Percentiles rank a stretch among this genome's conserved stretches.
Conservation (phyloP, 1,284 basidiomycete genomes). For the Ustanciosporium gigantosporum region DNA sequence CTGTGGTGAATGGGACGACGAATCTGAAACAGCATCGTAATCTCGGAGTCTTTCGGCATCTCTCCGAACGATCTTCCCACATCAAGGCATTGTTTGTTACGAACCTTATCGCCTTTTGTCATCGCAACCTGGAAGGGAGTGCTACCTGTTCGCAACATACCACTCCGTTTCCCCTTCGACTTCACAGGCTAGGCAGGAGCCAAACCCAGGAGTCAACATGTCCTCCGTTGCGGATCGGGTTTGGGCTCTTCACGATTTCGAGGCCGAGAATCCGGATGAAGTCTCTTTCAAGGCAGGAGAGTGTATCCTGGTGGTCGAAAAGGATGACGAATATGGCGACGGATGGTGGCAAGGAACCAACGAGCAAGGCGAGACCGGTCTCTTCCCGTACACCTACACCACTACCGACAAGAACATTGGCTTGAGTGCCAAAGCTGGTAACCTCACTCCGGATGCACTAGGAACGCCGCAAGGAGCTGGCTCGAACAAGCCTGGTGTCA, state of each 20-base stretch:
- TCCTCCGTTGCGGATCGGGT: slow-evolving; percentile 48
- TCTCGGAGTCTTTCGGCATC: too few relatives aligned
- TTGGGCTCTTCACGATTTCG: slow-evolving; percentile 77
- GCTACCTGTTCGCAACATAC: too few relatives aligned
- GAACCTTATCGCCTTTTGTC: too few relatives aligned
- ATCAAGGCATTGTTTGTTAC: too few relatives aligned
- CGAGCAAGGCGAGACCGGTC: slow-evolving; percentile 75
- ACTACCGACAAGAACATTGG: slow-evolving; percentile 50
- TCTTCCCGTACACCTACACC: slow-evolving; percentile 92
- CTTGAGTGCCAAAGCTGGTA: slow-evolving; percentile 27
- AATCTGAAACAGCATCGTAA: too few relatives aligned
- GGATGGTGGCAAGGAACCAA: slow-evolving; percentile 99
- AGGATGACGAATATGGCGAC: slow-evolving; percentile 89
- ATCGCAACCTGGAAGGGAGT: too few relatives aligned
- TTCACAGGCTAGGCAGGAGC: too few relatives aligned
- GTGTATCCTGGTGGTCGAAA: slow-evolving; percentile 84
- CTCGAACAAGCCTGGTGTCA: slow-evolving; percentile 36
- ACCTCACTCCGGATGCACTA: slow-evolving; percentile 17
- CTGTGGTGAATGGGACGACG: too few relatives aligned
- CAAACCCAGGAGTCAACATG: too few relatives aligned
- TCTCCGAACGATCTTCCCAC: too few relatives aligned
- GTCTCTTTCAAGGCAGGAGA: slow-evolving; percentile 84
- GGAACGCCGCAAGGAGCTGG: slow-evolving; percentile 12
- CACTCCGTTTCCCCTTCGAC: too few relatives aligned
- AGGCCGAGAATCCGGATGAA: slow-evolving; percentile 92